A percentile compares a stretch with the other conserved stretches of the same genome.
Conservation (phyloP, 2,329 filamentous ascomycete genomes). For the Fusarium redolens region DNA sequence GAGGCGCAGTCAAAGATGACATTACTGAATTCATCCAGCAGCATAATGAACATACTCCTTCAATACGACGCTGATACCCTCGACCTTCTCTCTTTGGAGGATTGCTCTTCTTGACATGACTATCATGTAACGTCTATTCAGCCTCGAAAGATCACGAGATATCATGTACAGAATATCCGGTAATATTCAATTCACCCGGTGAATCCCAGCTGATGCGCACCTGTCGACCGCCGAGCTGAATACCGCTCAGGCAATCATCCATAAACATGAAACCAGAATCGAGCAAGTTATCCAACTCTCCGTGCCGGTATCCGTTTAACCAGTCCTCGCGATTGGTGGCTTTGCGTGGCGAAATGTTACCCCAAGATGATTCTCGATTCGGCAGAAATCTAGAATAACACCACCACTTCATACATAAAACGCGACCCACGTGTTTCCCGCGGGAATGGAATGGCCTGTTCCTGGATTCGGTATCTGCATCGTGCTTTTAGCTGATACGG, state of each 20-base stretch:
- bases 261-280: neutral
- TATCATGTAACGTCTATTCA: neutral
- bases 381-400: conserved; percentile 17
- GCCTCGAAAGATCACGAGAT: neutral
- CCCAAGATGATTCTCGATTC: neutral
- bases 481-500: neutral
- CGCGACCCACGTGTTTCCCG: neutral
- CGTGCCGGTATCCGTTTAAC: conserved; percentile 1
- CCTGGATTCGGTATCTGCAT: neutral
- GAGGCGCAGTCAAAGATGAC: neutral
- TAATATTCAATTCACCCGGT: neutral
- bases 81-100: neutral
- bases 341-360: conserved; percentile 6
- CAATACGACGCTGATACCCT: neutral
- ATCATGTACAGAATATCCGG: neutral
- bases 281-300: neutral
- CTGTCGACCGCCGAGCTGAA: neutral
- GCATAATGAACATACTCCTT: no score
- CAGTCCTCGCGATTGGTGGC: neutral
- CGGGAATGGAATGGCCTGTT: neutral
- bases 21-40: neutral
- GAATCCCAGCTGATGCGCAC: neutral
- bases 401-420: conserved; percentile 1
- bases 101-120: no score
- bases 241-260: neutral